Conservation (phyloP, 2,329 filamentous ascomycete species). For the Aspergillus hiratsukae region DNA sequence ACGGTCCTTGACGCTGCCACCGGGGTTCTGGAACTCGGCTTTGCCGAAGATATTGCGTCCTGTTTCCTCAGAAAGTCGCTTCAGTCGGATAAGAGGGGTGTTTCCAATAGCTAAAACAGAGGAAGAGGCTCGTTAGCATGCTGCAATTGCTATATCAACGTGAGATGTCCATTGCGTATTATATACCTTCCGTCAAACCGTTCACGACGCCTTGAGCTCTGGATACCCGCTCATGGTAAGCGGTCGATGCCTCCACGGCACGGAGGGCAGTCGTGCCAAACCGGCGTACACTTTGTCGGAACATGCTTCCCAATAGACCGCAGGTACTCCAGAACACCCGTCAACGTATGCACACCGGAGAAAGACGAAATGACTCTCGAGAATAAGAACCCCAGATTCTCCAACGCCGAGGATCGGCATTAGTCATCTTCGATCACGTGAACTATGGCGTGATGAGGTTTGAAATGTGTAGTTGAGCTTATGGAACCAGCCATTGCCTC, state of each 20-base stretch:
- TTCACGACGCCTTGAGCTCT: constrained; percentile 73
- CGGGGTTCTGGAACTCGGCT: constrained; percentile 98
- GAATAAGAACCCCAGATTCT: constrained; percentile 2
- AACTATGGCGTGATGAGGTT: constrained; percentile 9
- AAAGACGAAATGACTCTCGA: background rate
- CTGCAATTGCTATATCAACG: background rate
- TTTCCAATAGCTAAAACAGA: constrained; percentile 77
- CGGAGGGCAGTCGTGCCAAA: constrained; percentile 62
- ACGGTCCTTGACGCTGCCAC: constrained; percentile 92
- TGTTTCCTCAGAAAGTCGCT: constrained; percentile 81
- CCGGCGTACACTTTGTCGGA: constrained; percentile 62
- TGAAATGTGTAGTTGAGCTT: background rate
- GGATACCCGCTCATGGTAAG: constrained; percentile 68
- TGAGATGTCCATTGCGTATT: background rate
- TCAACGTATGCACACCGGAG: background rate
- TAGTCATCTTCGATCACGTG: constrained; percentile 21
- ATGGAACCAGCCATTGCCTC: background rate
- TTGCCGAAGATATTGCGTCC: constrained; percentile 94
- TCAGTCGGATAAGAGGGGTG: constrained; percentile 87
- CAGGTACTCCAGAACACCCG: constrained; percentile 1
- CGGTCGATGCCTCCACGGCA: constrained; percentile 47
- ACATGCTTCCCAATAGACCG: constrained; percentile 50
- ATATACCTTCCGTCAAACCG: constrained; percentile 74
- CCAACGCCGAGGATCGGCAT: constrained; percentile 21
- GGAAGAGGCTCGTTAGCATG: constrained; percentile 1